Conservation (phyloP, 306 rosid genomes). For the Morella rubra region DNA sequence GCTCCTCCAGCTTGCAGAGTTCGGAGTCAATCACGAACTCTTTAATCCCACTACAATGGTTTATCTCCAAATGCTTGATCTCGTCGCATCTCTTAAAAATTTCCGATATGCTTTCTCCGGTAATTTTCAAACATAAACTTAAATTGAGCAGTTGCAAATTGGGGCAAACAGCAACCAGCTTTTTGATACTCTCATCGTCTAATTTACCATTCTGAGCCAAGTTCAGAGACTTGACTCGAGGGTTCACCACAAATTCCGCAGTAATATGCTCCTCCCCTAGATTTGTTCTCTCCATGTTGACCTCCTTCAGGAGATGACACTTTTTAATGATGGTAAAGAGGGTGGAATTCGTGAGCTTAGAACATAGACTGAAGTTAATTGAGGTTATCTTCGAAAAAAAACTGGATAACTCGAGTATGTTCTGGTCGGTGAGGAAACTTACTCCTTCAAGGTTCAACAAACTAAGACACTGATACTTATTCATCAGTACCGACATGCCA, state of each 20-base stretch:
- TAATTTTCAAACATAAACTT: slow-evolving; percentile 29
- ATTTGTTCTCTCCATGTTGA: slow-evolving; percentile 45
- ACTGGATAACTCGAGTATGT: slow-evolving; percentile 31
- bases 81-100: slow-evolving; percentile 45
- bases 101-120: slow-evolving; percentile 42
- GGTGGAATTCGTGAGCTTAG: slow-evolving; percentile 37
- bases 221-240: slow-evolving; percentile 40
- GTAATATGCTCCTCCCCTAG: slow-evolving; percentile 16
- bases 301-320: slow-evolving; percentile 44
- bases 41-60: slow-evolving; percentile 20
- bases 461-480: slow-evolving; percentile 36
- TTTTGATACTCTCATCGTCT: slow-evolving; percentile 20
- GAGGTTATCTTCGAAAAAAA: slow-evolving; percentile 38
- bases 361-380: slow-evolving; percentile 47
- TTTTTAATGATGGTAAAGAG: slow-evolving; percentile 44
- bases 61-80: slow-evolving; percentile 45
- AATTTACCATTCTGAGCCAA: slow-evolving; percentile 35
- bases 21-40: slow-evolving; percentile 39
- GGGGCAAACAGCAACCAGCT: slow-evolving; percentile 45
- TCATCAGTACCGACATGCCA: slow-evolving; percentile 46
- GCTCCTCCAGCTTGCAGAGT: slow-evolving; percentile 45
- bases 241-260: slow-evolving; percentile 20
- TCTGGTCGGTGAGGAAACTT: slow-evolving; percentile 38
- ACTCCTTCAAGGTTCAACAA: slow-evolving; percentile 46
- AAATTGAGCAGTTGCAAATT: slow-evolving; percentile 51